Conservation (phyloP, 2,329 filamentous ascomycete species). For the Exophiala phaeomuriformis region DNA sequence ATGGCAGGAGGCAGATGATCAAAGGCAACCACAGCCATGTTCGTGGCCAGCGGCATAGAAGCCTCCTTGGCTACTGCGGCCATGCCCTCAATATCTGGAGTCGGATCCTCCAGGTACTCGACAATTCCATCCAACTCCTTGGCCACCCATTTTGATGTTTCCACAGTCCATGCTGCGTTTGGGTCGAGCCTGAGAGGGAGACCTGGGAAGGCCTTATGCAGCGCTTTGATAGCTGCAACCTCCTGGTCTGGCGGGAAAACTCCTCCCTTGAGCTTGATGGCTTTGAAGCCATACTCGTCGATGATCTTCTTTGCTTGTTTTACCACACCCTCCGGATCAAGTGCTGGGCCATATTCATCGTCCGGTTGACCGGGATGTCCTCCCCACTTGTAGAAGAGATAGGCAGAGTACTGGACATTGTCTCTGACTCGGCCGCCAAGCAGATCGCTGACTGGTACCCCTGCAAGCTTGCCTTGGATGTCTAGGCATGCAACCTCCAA, state of each 20-base stretch:
- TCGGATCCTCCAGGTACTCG: constrained; percentile 39
- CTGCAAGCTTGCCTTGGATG: constrained; percentile 38
- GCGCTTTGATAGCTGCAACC: constrained; percentile 36
- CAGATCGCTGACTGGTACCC: constrained; percentile 36
- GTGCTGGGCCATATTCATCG: constrained; percentile 37
- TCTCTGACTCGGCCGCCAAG: constrained; percentile 38
- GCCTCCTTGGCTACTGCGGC: constrained; percentile 38
- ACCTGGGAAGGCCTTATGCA: constrained; percentile 35
- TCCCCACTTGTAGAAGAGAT: constrained; percentile 41
- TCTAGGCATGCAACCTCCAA: constrained; percentile 42
- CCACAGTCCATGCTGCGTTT: constrained; percentile 14
- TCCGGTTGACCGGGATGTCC: constrained; percentile 37
- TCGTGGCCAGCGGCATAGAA: constrained; percentile 39
- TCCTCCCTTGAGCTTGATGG: constrained; percentile 41
- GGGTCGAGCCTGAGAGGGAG: constrained; percentile 30
- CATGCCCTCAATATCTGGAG: constrained; percentile 39
- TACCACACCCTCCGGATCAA: constrained; percentile 30
- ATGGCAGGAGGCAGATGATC: constrained; percentile 36
- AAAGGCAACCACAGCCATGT: constrained; percentile 41
- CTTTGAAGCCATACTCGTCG: constrained; percentile 40
- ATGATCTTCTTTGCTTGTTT: constrained; percentile 27
- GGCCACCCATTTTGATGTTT: constrained; percentile 18
- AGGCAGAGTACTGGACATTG: constrained; percentile 39
- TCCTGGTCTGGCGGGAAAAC: constrained; percentile 38
- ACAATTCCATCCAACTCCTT: constrained; percentile 21